These are phyloP conservation scores for Claviceps spartinae DNA, from an alignment of 2,329 filamentous ascomycete genomes.

Conservation along the genomic window DNA sequence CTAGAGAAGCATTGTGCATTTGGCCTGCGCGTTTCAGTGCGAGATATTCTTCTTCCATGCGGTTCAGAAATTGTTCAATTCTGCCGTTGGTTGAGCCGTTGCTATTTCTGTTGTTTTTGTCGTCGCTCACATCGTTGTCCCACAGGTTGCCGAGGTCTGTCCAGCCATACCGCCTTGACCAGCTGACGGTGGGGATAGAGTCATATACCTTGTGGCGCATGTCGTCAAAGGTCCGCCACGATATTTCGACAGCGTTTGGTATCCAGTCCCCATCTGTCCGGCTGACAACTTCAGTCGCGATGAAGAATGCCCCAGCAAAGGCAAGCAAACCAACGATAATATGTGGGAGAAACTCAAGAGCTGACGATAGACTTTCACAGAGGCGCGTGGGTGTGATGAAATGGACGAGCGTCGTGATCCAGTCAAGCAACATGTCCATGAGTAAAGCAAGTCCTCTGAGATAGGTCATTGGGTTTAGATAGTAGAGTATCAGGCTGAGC, in stretches of 20 bases:
- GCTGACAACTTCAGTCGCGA: constrained; percentile 3
- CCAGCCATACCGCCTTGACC: constrained; percentile 12
- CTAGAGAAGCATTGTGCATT: constrained; percentile 24
- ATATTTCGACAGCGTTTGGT: neutral
- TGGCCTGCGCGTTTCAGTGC: constrained; percentile 16
- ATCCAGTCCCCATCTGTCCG: constrained; percentile 5
- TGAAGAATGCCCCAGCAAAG: constrained; percentile 4
- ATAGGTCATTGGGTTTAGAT: constrained; percentile 21
- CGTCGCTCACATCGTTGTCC: constrained; percentile 7
- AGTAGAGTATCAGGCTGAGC: constrained; percentile 11
- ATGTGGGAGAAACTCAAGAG: constrained; percentile 5
- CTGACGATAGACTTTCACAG: constrained; percentile 6
- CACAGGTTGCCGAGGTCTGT: constrained; percentile 9
- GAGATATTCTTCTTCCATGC: constrained; percentile 18
- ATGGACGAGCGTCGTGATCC: constrained; percentile 7
- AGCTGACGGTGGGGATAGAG: constrained; percentile 15
- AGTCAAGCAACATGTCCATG: constrained; percentile 11
- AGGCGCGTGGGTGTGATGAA: constrained; percentile 5
- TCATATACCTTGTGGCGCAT: constrained; percentile 9
- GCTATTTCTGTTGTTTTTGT: constrained; percentile 1
- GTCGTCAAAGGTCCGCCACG: constrained; percentile 4
- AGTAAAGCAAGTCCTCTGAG: constrained; percentile 14
- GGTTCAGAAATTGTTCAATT: constrained; percentile 12
- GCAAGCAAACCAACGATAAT: constrained; percentile 3
- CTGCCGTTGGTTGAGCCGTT: constrained; percentile 8